Percentiles rank a stretch among this genome's conserved stretches.
phyloP scores from a whole-genome alignment of 78 protist genomes.

The Anaeramoeba ignava region DNA sequence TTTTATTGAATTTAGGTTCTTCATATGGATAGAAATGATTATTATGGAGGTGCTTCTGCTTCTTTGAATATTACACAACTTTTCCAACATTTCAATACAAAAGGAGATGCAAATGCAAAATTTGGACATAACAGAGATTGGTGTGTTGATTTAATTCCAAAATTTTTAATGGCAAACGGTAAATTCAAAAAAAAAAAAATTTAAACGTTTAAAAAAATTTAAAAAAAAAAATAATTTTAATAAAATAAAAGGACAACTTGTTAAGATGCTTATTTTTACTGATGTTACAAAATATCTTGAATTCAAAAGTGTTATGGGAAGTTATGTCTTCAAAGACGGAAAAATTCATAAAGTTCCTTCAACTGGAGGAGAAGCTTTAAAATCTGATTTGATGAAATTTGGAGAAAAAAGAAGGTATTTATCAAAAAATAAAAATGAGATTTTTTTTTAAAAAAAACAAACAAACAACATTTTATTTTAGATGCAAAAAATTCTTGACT shows the following conservation, averaged over 20 bases:
- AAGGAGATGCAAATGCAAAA: slow-evolving; percentile 13
- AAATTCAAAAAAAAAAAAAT: no score
- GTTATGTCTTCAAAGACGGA: slow-evolving; percentile 29
- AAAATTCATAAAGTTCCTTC: slow-evolving; percentile 84
- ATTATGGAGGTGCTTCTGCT: slow-evolving; percentile 96
- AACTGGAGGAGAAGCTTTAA: slow-evolving; percentile 73
- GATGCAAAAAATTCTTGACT: no score
- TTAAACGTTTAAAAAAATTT: no score
- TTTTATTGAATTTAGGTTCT: slow-evolving; percentile 44
- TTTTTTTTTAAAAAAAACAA: no score
- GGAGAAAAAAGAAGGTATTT: slow-evolving; percentile 93
- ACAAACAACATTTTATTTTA: no score
- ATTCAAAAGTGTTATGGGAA: slow-evolving; percentile 79
- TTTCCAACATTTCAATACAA: slow-evolving; percentile 32
- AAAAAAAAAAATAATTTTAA: no score
- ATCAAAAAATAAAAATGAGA: no score
- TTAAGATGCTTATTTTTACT: slow-evolving; percentile 83
- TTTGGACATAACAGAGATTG: slow-evolving; percentile 82
- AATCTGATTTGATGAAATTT: slow-evolving; percentile 81
- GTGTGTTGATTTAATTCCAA: slow-evolving; percentile 92
- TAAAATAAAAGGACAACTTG: slow-evolving; percentile 58
- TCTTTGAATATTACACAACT: slow-evolving; percentile 77
- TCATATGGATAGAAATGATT: slow-evolving; percentile 94
- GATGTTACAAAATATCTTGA: slow-evolving; percentile 89
- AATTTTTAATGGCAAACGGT: slow-evolving; percentile 86